phyloP scores from a whole-genome alignment of 2,329 filamentous ascomycete genomes.

The Cladophialophora bantiana region DNA sequence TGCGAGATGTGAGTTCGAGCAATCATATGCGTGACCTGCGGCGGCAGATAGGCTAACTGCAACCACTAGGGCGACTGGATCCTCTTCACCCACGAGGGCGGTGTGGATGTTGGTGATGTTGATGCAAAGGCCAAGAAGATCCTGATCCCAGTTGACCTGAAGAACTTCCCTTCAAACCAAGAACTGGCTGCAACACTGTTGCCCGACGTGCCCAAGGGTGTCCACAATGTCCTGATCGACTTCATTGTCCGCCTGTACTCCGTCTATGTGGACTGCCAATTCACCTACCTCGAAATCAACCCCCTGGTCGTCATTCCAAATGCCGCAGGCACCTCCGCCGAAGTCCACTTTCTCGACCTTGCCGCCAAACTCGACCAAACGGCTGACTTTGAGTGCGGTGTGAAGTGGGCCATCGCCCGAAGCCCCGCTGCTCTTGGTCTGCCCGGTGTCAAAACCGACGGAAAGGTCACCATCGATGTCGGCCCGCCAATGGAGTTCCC shows the following conservation, averaged over 20 bases:
- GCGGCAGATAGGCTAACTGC: slow-evolving; percentile 27
- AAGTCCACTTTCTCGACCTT: slow-evolving; percentile 97
- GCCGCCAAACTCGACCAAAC: slow-evolving; percentile 99
- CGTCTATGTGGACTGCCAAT: slow-evolving; percentile 99
- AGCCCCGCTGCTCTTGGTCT: slow-evolving; percentile 88
- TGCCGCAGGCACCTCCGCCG: slow-evolving; percentile 85
- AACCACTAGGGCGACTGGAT: slow-evolving; percentile 89
- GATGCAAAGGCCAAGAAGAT: slow-evolving; percentile 99
- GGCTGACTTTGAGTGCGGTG: slow-evolving; percentile 98
- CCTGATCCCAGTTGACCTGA: slow-evolving; percentile 92
- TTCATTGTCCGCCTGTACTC: slow-evolving; percentile 98
- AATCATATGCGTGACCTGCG: slow-evolving; percentile 6
- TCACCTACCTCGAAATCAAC: slow-evolving; percentile 99
- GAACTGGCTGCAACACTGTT: slow-evolving; percentile 84
- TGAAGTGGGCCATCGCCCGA: slow-evolving; percentile 97
- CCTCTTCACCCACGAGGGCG: slow-evolving; percentile 98
- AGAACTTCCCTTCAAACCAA: slow-evolving; percentile 93
- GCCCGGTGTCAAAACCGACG: slow-evolving; percentile 68
- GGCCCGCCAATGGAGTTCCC: slow-evolving; percentile 99
- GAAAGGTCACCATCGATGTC: slow-evolving; percentile 91
- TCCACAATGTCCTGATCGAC: slow-evolving; percentile 98
- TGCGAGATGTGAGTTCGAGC: slow-evolving; percentile 85
- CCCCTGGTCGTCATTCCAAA: slow-evolving; percentile 98
- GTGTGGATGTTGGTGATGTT: slow-evolving; percentile 99
- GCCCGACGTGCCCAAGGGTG: slow-evolving; percentile 90